Evolutionary conservation across 1,284 basidiomycete genomes (phyloP), one percentile per base, ranked within the genome.

Genomic region (Melampsora americana): DNA sequence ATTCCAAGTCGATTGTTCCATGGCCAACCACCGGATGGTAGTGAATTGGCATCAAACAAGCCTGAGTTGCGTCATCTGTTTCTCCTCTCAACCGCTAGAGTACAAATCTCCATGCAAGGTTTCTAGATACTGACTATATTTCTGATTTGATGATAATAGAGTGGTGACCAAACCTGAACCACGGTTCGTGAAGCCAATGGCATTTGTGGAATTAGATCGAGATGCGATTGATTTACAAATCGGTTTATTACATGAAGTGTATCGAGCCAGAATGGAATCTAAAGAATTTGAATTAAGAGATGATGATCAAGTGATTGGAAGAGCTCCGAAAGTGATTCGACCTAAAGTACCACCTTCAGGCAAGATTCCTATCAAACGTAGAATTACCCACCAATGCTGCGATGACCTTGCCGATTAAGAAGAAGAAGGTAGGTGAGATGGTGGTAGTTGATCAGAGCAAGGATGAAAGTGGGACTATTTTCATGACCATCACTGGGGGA

Each of bases 1-100:
- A 87, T 96, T 23, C 95, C 95, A 6, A 89, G 89, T 81, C 87
- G 87, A 74, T 83, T 97, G 44, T 87, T 94, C 81, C 90, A 89
- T 80, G 89, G 90, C 48, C 39, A 30, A 30, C 70, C 70, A 9
- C 39, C 61, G 26, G 28, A 30, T 65, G 70, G 62, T 23, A 35
- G 35, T 26, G 42, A 65, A 72, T 11, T 28, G 28, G 32, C 35
- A n/a, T 28, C 39, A n/a, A 42, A 65, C 23, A 20, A 66, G 48
- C 44, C 44, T 46, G 42, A 72, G 70, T 72, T 72, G 59, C 61
- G 70, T 70, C 4, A 60, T 23, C 11, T 39, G 32, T 18, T n/a
- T 30, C 26, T 60, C 30, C 16, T 32, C 50, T 42, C 44, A 44
- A 1, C n/a, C n/a, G 44, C 32, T 30, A 26, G 42, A 48, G 23